These are phyloP conservation scores for Cicer bijugum DNA, from an alignment of 306 rosid genomes.

Conservation along the genomic window DNA sequence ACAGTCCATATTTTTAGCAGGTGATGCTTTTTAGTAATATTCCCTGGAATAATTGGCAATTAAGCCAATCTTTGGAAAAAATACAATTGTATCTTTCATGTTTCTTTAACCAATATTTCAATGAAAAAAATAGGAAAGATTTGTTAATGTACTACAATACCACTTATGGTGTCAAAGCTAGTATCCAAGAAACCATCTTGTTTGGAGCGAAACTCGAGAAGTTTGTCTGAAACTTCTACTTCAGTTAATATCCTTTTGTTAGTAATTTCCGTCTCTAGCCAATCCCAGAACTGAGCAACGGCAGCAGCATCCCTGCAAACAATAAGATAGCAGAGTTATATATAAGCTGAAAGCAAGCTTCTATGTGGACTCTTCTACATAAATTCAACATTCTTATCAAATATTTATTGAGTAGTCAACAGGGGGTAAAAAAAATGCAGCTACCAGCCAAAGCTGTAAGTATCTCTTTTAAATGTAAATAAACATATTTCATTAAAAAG, in stretches of 20 bases:
- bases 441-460: slow-evolving; percentile 1
- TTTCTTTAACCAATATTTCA: slow-evolving; percentile 37
- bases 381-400: slow-evolving; percentile 29
- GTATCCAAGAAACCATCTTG: slow-evolving; percentile 91
- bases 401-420: slow-evolving; percentile 33
- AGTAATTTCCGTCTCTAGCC: slow-evolving; percentile 81
- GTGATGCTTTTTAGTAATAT: slow-evolving; percentile 2
- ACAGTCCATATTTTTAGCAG: slow-evolving; percentile 9
- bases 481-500: not conserved
- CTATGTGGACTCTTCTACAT: not conserved
- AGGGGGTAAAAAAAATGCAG: slow-evolving; percentile 5
- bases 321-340: slow-evolving; percentile 45
- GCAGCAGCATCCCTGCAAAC: slow-evolving; percentile 93
- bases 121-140: slow-evolving; percentile 15
- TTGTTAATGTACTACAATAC: slow-evolving; percentile 63
- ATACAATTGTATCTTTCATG: slow-evolving; percentile 27
- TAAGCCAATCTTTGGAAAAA: slow-evolving; percentile 17
- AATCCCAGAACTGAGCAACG: slow-evolving; percentile 88
- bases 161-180: slow-evolving; percentile 96
- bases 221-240: slow-evolving; percentile 83
- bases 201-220: slow-evolving; percentile 84
- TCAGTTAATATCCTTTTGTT: slow-evolving; percentile 65
- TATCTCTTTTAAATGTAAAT: slow-evolving; percentile 30
- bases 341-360: slow-evolving; percentile 24
- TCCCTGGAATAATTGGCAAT: slow-evolving; percentile 8